These are phyloP conservation scores for Saccharomycopsis sp. DNA, from an alignment of 805 yeast genomes.

Conservation along the genomic window DNA sequence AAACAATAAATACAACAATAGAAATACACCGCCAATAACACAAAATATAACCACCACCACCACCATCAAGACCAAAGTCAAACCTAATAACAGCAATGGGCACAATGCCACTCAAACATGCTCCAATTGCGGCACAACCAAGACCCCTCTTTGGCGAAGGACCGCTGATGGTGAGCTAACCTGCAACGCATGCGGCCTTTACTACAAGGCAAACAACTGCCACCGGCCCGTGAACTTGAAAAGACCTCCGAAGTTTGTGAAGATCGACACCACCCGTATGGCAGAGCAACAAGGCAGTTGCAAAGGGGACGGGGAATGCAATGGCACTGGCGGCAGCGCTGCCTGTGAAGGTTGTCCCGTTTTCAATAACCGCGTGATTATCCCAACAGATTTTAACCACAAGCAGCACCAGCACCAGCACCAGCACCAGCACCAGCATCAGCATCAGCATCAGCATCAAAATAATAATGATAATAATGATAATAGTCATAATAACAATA, in stretches of 20 bases:
- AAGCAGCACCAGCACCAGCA: slow-evolving; percentile 10
- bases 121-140: slow-evolving; percentile 46
- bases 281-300: slow-evolving; percentile 21
- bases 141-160: slow-evolving; percentile 52
- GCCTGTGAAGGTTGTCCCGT: slow-evolving; percentile 84
- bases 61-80: no score
- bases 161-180: slow-evolving; percentile 47
- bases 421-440: no score
- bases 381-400: no score
- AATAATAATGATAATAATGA: slow-evolving; percentile 18
- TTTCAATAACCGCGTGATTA: slow-evolving; percentile 56
- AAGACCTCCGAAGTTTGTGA: slow-evolving; percentile 19
- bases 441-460: slow-evolving; percentile 13
- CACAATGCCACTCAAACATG: slow-evolving; percentile 35
- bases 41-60: no score
- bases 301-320: slow-evolving; percentile 46
- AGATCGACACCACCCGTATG: no score
- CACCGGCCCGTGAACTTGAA: slow-evolving; percentile 31
- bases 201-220: slow-evolving; percentile 41
- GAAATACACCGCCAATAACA: no score
- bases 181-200: slow-evolving; percentile 54
- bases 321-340: slow-evolving; percentile 78
- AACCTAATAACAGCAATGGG: no score
- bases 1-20: no score
- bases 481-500: slow-evolving; percentile 11